phyloP scores from a whole-genome alignment of 148 eudicot species.

The Rhododendron ferrugineum region DNA sequence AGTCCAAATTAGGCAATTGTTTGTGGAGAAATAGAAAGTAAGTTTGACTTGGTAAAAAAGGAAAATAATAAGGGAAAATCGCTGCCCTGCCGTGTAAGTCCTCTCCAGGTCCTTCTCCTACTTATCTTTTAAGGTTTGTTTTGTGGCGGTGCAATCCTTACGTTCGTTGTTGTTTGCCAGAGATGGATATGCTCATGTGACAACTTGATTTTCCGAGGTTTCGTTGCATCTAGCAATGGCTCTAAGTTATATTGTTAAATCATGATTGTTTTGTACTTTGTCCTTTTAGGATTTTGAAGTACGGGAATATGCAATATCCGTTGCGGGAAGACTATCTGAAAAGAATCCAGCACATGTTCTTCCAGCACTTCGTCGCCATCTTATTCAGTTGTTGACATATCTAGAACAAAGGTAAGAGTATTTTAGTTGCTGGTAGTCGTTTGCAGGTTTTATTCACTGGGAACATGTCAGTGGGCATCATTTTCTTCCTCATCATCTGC shows the following conservation, averaged over 20 bases:
- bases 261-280: background rate
- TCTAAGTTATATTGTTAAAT: background rate
- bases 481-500: background rate
- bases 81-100: background rate
- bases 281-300: conserved; percentile 72
- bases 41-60: background rate
- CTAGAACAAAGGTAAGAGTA: conserved; percentile 69
- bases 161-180: background rate
- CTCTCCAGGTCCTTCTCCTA: background rate
- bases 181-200: background rate
- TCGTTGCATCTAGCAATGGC: background rate
- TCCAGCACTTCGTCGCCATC: conserved; percentile 97
- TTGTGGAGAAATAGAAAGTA: background rate
- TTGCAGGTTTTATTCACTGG: background rate
- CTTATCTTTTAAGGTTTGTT: background rate
- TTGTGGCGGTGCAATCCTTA: background rate
- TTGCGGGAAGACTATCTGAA: conserved; percentile 89
- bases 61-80: background rate
- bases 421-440: background rate
- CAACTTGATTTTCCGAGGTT: background rate
- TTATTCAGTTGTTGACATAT: conserved; percentile 82
- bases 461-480: background rate
- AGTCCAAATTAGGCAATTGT: background rate
- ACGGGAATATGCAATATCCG: conserved; percentile 78
- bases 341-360: conserved; percentile 99